Conservation (phyloP, 2,329 filamentous ascomycete genomes). For the Colletotrichum cereale region DNA sequence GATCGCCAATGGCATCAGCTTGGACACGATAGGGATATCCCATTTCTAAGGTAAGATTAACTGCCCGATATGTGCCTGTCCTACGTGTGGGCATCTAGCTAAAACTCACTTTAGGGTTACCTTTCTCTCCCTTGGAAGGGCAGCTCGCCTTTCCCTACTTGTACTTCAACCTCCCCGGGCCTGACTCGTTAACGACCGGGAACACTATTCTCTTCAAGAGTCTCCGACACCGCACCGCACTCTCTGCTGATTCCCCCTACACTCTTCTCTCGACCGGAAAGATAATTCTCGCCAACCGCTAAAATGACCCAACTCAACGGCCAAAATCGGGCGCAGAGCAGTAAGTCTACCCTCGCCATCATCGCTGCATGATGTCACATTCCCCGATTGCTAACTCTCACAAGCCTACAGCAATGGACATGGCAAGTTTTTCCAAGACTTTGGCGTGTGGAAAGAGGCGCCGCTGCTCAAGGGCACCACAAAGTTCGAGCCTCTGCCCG, state of each 20-base stretch:
- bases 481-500: constrained; percentile 75
- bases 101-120: constrained; percentile 23
- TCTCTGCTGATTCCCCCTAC: background rate
- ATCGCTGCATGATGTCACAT: background rate
- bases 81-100: constrained; percentile 28
- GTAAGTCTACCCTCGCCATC: constrained; percentile 5
- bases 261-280: constrained; percentile 1
- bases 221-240: constrained; percentile 20
- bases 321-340: constrained; percentile 27
- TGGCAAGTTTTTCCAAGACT: constrained; percentile 66
- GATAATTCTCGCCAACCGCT: background rate
- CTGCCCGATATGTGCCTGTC: constrained; percentile 24
- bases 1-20: constrained; percentile 34
- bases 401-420: constrained; percentile 46
- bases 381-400: constrained; percentile 12
- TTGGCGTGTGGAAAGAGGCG: constrained; percentile 78
- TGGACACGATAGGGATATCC: constrained; percentile 37
- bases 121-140: constrained; percentile 33
- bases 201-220: constrained; percentile 26
- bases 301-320: constrained; percentile 33
- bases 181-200: constrained; percentile 27
- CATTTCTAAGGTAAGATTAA: constrained; percentile 39
- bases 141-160: constrained; percentile 29
- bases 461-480: constrained; percentile 78
- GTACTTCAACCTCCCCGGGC: constrained; percentile 35